A percentile compares a stretch with the other conserved stretches of the same genome.
Evolutionary conservation across 495 filamentous ascomycete species (phyloP).

Genomic region (Lophium mytilinum): DNA sequence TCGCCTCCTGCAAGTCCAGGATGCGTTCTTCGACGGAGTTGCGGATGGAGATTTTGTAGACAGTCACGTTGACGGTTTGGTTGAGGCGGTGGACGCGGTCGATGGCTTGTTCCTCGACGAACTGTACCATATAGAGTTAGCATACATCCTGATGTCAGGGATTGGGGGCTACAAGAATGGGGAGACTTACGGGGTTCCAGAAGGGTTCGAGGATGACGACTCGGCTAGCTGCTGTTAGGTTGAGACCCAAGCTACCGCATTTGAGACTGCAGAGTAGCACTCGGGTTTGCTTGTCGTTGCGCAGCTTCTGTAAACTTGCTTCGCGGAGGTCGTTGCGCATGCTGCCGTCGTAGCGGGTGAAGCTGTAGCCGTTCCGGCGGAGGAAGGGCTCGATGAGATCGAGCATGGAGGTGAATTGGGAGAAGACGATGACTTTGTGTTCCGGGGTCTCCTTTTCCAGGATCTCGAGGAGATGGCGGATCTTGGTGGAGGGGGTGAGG

Average conservation of each 20-base stretch:
- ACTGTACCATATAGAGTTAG: constrained; percentile 40
- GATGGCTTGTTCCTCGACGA: constrained; percentile 97
- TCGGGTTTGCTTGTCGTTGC: constrained; percentile 62
- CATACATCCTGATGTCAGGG: not conserved
- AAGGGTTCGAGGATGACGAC: constrained; percentile 96
- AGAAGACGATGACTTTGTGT: constrained; percentile 97
- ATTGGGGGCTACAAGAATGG: not conserved
- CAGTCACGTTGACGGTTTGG: constrained; percentile 85
- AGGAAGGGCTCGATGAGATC: constrained; percentile 94
- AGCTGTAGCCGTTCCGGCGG: constrained; percentile 57
- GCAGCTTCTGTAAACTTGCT: constrained; percentile 65
- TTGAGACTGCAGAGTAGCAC: constrained; percentile 87
- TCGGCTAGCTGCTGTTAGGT: constrained; percentile 85
- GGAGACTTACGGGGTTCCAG: constrained; percentile 76
- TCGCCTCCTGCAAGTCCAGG: constrained; percentile 83
- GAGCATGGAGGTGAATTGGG: constrained; percentile 95
- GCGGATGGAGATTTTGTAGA: constrained; percentile 84
- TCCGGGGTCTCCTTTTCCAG: constrained; percentile 65
- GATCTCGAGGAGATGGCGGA: constrained; percentile 71
- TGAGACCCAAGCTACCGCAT: constrained; percentile 86
- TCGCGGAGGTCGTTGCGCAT: constrained; percentile 94
- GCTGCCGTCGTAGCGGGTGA: constrained; percentile 85
- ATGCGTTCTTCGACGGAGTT: constrained; percentile 88
- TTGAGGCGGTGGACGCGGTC: constrained; percentile 95
- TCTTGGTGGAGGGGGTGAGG: constrained; percentile 75